Evolutionary conservation across 345 rosid species (phyloP).

Genomic region (Combretum micranthum): DNA sequence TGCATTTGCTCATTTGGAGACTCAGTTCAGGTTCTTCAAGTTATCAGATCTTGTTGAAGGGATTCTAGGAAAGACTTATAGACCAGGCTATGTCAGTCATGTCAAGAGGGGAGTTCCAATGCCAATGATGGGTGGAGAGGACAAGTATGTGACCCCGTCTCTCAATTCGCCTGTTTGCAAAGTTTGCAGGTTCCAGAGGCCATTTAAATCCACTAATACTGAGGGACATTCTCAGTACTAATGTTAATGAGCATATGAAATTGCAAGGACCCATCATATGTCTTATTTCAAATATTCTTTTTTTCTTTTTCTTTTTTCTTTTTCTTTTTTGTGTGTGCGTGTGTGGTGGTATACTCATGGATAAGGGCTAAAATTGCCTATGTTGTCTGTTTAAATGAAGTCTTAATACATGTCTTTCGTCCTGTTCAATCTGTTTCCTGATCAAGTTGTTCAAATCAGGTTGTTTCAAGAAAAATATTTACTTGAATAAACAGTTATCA

Average conservation of each 20-base stretch:
- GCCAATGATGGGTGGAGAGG: conserved; percentile 92
- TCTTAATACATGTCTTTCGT: too few relatives aligned
- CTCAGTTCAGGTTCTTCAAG: conserved; percentile 57
- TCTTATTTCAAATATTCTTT: too few relatives aligned
- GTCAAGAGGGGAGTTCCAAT: conserved; percentile 67
- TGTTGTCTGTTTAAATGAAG: too few relatives aligned
- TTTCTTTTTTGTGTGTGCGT: too few relatives aligned
- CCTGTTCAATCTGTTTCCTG: too few relatives aligned
- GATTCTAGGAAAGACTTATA: conserved; percentile 67
- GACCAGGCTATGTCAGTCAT: conserved; percentile 54
- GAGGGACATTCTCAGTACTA: conserved; percentile 11
- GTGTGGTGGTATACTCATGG: too few relatives aligned
- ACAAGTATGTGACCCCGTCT: conserved; percentile 69
- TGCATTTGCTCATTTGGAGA: conserved; percentile 72
- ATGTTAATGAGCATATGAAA: not conserved
- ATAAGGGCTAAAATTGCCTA: too few relatives aligned
- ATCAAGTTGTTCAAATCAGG: too few relatives aligned
- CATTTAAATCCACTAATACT: conserved; percentile 19
- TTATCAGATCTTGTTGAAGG: conserved; percentile 60
- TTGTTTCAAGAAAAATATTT: too few relatives aligned
- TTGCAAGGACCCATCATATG: too few relatives aligned
- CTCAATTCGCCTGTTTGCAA: conserved; percentile 54
- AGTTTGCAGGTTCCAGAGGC: conserved; percentile 54
- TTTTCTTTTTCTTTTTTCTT: too few relatives aligned
- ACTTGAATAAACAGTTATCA: too few relatives aligned